Percentiles rank a stretch among this genome's conserved stretches.
Evolutionary conservation across 495 filamentous ascomycete genomes (phyloP).

Genomic region (Penicillium paxilli): DNA sequence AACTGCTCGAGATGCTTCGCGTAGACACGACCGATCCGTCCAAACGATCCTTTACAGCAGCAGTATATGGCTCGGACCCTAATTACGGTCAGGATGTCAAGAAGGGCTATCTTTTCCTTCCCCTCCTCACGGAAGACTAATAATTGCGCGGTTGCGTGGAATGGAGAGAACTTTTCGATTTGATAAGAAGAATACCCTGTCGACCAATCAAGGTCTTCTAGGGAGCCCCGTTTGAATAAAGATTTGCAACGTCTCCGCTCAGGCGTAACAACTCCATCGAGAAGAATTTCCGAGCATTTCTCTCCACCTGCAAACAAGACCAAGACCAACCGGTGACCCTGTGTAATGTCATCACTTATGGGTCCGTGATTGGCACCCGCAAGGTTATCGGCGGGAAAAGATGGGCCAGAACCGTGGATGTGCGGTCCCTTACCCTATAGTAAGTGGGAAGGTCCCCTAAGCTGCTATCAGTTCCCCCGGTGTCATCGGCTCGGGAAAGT

Average conservation of each 20-base stretch:
- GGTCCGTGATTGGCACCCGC: constrained; percentile 22
- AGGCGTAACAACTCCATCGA: constrained; percentile 15
- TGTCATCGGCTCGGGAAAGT: constrained; percentile 36
- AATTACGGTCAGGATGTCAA: constrained; percentile 63
- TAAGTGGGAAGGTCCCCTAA: neutral
- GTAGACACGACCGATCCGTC: constrained; percentile 51
- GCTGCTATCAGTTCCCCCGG: neutral
- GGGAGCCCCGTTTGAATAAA: constrained; percentile 11
- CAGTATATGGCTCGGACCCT: constrained; percentile 58
- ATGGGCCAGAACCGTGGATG: constrained; percentile 24
- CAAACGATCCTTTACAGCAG: constrained; percentile 57
- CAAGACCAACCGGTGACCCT: constrained; percentile 11
- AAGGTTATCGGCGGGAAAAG: constrained; percentile 41
- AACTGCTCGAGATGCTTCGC: constrained; percentile 75
- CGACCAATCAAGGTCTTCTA: constrained; percentile 24
- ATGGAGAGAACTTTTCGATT: constrained; percentile 27
- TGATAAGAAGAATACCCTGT: constrained; percentile 30
- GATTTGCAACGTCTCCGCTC: constrained; percentile 28
- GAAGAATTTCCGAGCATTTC: constrained; percentile 20
- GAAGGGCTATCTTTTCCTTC: constrained; percentile 56
- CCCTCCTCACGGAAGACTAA: constrained; percentile 49
- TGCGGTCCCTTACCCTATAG: too few species aligned
- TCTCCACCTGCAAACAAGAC: constrained; percentile 11
- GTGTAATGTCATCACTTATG: constrained; percentile 23
- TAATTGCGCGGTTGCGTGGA: constrained; percentile 8